These are phyloP conservation scores for Ustilago shanxiensis DNA, from an alignment of 1,284 basidiomycete species.

Conservation along the genomic window DNA sequence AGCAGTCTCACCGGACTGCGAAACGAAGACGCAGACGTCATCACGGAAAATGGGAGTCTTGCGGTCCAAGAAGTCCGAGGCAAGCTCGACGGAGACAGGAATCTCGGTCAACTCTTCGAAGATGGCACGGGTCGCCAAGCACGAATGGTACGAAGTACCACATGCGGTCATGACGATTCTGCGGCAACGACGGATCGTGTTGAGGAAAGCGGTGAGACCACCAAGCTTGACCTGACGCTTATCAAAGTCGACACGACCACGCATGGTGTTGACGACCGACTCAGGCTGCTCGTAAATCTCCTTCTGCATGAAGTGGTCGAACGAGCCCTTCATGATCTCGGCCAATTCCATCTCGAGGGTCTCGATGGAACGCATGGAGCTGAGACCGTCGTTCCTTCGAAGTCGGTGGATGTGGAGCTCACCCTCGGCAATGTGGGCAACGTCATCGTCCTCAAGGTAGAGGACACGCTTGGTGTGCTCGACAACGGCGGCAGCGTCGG, in stretches of 20 bases:
- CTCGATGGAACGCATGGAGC: constrained; percentile 93
- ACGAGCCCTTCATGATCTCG: constrained; percentile 99
- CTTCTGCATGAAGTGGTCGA: constrained; percentile 99
- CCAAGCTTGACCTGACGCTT: constrained; percentile 90
- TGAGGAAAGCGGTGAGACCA: constrained; percentile 93
- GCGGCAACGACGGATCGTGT: constrained; percentile 93
- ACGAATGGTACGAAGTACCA: constrained; percentile 97
- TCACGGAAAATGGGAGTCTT: constrained; percentile 99
- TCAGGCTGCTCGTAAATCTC: constrained; percentile 99
- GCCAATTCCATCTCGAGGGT: constrained; percentile 98
- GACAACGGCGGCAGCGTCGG: constrained; percentile 94
- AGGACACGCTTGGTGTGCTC: constrained; percentile 99
- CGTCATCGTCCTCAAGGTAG: constrained; percentile 98
- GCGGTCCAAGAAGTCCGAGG: constrained; percentile 97
- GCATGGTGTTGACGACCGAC: constrained; percentile 99
- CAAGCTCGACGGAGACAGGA: constrained; percentile 95
- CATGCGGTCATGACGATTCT: constrained; percentile 97
- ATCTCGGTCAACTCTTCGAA: constrained; percentile 99
- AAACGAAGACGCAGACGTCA: constrained; percentile 96
- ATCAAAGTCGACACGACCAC: constrained; percentile 99
- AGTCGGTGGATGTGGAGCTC: constrained; percentile 98
- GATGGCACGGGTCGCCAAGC: constrained; percentile 95
- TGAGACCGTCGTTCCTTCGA: constrained; percentile 82
- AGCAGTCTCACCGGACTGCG: constrained; percentile 98
- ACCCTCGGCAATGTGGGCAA: constrained; percentile 96